Evolutionary conservation across 108 stramenopile species (phyloP).

Genomic region (Aurantiochytrium sp.): DNA sequence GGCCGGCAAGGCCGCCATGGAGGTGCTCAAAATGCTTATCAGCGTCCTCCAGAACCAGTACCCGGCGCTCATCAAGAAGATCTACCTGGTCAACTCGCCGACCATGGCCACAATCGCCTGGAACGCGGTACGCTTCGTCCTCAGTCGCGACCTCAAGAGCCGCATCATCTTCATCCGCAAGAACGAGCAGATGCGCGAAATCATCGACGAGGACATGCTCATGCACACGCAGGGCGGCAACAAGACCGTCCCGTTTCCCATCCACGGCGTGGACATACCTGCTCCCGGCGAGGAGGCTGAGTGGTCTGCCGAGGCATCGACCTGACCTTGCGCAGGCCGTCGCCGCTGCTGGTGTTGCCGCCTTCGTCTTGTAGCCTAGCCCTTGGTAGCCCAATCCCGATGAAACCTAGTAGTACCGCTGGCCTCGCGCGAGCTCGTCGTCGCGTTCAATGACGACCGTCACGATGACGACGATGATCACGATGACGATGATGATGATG

Average conservation of each 20-base stretch:
- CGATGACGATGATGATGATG: too few relatives aligned
- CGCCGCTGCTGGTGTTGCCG: too few relatives aligned
- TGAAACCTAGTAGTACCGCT: too few relatives aligned
- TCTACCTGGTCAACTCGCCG: background rate
- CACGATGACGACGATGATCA: too few relatives aligned
- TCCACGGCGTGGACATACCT: background rate
- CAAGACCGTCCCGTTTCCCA: background rate
- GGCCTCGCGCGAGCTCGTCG: too few relatives aligned
- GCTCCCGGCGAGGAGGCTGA: background rate
- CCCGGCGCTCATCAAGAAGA: background rate
- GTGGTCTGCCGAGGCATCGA: too few relatives aligned
- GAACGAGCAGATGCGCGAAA: background rate
- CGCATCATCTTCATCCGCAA: background rate
- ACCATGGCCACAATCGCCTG: background rate
- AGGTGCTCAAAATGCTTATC: background rate
- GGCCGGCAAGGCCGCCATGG: background rate
- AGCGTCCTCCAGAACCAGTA: background rate
- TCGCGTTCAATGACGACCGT: too few relatives aligned
- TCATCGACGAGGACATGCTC: background rate
- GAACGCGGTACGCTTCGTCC: background rate
- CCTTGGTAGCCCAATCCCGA: too few relatives aligned
- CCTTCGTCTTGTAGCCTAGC: too few relatives aligned
- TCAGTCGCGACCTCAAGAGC: background rate
- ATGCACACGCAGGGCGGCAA: background rate
- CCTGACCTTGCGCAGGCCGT: too few relatives aligned